phyloP scores from a whole-genome alignment of 2,329 filamentous ascomycete species.

The Hymenoscyphus scutula region DNA sequence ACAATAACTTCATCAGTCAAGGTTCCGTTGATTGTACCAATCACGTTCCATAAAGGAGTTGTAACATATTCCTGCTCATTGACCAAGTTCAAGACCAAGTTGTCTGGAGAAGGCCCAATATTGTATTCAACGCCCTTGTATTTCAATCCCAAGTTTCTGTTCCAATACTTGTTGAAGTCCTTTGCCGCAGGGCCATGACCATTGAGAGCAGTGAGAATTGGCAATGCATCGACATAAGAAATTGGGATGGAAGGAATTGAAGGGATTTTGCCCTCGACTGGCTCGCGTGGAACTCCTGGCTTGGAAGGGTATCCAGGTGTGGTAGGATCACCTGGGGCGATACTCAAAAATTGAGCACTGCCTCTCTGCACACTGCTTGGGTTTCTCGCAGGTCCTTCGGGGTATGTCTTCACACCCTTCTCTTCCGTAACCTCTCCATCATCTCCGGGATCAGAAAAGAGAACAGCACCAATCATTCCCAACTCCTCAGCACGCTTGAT shows the following conservation, averaged over 20 bases:
- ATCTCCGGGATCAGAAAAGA: slow-evolving; percentile 87
- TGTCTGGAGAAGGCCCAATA: slow-evolving; percentile 65
- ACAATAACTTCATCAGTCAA: slow-evolving; percentile 85
- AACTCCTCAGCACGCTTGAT: slow-evolving; percentile 89
- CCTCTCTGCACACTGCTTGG: slow-evolving; percentile 88
- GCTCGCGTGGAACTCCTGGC: slow-evolving; percentile 75
- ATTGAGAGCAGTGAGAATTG: slow-evolving; percentile 85
- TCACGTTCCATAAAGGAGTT: slow-evolving; percentile 85
- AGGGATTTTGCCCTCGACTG: slow-evolving; percentile 68
- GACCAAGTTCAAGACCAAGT: slow-evolving; percentile 66
- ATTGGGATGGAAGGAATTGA: slow-evolving; percentile 89
- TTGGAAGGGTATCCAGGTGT: slow-evolving; percentile 93
- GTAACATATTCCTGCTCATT: slow-evolving; percentile 82
- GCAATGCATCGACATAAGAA: slow-evolving; percentile 82
- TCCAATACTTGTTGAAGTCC: slow-evolving; percentile 66
- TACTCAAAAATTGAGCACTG: slow-evolving; percentile 77
- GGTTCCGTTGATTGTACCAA: slow-evolving; percentile 87
- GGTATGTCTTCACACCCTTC: slow-evolving; percentile 77
- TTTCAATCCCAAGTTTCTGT: slow-evolving; percentile 60
- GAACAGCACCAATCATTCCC: slow-evolving; percentile 79
- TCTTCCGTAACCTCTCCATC: slow-evolving; percentile 79
- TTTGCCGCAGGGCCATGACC: slow-evolving; percentile 77
- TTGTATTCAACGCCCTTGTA: slow-evolving; percentile 69
- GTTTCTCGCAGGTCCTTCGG: slow-evolving; percentile 81
- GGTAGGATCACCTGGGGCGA: slow-evolving; percentile 72